phyloP scores from a whole-genome alignment of 2,329 filamentous ascomycete genomes.

The Fusarium tricinctum region DNA sequence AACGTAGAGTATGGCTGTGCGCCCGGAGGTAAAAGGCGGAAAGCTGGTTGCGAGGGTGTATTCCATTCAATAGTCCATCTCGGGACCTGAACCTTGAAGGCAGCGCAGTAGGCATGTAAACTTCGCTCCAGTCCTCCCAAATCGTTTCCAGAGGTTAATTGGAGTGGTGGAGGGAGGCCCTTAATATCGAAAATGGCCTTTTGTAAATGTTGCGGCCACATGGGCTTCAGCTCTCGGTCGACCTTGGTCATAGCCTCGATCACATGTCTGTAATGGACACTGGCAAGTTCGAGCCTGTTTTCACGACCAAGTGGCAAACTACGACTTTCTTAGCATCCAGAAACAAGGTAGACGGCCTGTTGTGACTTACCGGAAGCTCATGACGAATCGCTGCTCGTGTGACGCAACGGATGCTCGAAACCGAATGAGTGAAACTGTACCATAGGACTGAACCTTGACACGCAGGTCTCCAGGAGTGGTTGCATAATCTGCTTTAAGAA shows the following conservation, averaged over 20 bases:
- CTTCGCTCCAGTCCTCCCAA: constrained; percentile 69
- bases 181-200: constrained; percentile 66
- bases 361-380: constrained; percentile 65
- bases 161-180: constrained; percentile 66
- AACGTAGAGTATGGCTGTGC: constrained; percentile 61
- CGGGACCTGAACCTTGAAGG: constrained; percentile 64
- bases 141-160: constrained; percentile 68
- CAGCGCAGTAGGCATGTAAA: constrained; percentile 67
- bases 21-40: constrained; percentile 63
- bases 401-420: constrained; percentile 65
- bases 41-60: constrained; percentile 63
- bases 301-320: constrained; percentile 61
- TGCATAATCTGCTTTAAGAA: constrained; percentile 61
- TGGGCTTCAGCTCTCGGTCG: constrained; percentile 69
- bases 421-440: constrained; percentile 65
- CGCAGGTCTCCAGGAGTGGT: constrained; percentile 62
- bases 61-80: constrained; percentile 66
- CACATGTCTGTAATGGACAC: constrained; percentile 67
- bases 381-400: constrained; percentile 69
- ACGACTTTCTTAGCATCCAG: constrained; percentile 25
- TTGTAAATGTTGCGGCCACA: constrained; percentile 70
- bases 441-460: constrained; percentile 64
- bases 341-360: background rate
- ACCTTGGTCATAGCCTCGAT: constrained; percentile 67
- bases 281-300: constrained; percentile 65